These are phyloP conservation scores for Camellia oleifera DNA, from an alignment of 179 eudicot species.

Conservation along the genomic window DNA sequence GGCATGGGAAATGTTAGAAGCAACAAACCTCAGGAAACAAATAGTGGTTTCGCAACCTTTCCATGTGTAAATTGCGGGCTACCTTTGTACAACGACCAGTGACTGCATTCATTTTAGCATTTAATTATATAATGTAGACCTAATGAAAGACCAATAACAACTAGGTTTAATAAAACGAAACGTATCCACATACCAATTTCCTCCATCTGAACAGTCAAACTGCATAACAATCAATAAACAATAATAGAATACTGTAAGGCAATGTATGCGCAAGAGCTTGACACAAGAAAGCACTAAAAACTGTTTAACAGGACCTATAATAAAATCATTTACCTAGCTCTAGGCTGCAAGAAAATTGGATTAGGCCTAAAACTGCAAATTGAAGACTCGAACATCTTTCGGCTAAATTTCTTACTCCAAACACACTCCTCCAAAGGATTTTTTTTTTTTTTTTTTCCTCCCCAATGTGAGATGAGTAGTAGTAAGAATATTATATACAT, in stretches of 20 bases:
- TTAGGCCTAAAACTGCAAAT: slow-evolving; percentile 19
- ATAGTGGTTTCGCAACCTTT: slow-evolving; percentile 38
- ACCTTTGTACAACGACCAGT: slow-evolving; percentile 33
- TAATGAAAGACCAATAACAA: background rate
- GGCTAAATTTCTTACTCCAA: background rate
- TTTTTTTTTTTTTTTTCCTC: too few relatives aligned
- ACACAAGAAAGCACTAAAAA: background rate
- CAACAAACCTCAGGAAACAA: slow-evolving; percentile 53
- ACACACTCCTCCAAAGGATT: background rate
- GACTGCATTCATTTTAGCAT: slow-evolving; percentile 19
- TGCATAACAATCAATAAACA: slow-evolving; percentile 15
- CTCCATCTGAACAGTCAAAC: slow-evolving; percentile 22
- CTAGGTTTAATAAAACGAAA: background rate
- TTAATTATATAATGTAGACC: background rate
- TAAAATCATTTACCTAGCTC: slow-evolving; percentile 26
- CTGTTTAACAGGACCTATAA: background rate
- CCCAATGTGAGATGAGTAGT: too few relatives aligned
- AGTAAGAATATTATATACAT: too few relatives aligned
- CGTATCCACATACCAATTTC: slow-evolving; percentile 17
- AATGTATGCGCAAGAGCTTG: background rate
- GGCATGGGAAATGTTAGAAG: background rate
- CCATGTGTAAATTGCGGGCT: slow-evolving; percentile 39
- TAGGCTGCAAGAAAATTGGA: slow-evolving; percentile 19
- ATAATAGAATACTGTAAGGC: background rate
- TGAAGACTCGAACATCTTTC: slow-evolving; percentile 21